phyloP scores from a whole-genome alignment of 2,329 filamentous ascomycete species.

The Ophiocordyceps australis region DNA sequence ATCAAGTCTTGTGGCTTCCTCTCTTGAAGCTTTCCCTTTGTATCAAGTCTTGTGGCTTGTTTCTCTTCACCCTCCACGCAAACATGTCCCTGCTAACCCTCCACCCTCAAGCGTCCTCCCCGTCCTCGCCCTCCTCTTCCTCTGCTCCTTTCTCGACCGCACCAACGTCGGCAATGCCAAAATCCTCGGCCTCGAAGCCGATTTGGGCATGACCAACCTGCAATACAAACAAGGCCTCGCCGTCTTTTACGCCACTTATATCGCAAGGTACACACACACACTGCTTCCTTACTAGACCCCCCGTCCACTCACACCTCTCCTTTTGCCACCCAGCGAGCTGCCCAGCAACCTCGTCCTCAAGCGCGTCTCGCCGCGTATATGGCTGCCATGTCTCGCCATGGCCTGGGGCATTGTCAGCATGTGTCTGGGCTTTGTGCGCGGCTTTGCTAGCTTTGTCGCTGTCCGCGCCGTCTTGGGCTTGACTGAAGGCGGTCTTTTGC shows the following conservation, averaged over 20 bases:
- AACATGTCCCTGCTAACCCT: no score
- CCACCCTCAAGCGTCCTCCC: constrained; percentile 46
- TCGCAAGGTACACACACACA: no score
- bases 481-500: constrained; percentile 45
- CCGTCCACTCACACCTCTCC: constrained; percentile 5
- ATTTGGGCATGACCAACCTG: constrained; percentile 36
- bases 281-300: no score
- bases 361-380: constrained; percentile 37
- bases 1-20: no score
- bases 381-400: constrained; percentile 37
- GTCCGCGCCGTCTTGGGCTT: constrained; percentile 43
- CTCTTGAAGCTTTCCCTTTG: no score
- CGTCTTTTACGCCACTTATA: constrained; percentile 48
- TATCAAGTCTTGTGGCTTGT: no score
- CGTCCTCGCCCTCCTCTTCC: constrained; percentile 42
- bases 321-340: constrained; percentile 26
- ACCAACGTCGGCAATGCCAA: constrained; percentile 60
- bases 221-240: constrained; percentile 48
- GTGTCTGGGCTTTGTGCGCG: constrained; percentile 34
- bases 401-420: constrained; percentile 41
- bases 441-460: constrained; percentile 37
- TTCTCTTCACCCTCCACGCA: no score
- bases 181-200: constrained; percentile 40
- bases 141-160: constrained; percentile 47
- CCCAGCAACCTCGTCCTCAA: constrained; percentile 48